Conservation (phyloP, 2,329 filamentous ascomycete species). For the Bisporella sp. region DNA sequence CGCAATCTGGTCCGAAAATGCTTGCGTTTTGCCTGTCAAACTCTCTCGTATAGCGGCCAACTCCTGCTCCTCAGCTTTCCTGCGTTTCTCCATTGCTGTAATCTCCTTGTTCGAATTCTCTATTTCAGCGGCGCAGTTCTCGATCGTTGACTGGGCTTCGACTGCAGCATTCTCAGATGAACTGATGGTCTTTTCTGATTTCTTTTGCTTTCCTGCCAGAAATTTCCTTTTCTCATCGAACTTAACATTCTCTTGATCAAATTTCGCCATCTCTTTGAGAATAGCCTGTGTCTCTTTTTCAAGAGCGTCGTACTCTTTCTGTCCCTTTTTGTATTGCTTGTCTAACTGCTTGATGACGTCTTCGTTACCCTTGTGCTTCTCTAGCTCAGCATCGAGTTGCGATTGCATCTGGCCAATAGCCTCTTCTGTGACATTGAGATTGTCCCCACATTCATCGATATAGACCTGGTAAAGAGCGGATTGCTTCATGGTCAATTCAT, state of each 20-base stretch:
- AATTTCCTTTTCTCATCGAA: slow-evolving; percentile 98
- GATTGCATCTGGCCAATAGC: slow-evolving; percentile 86
- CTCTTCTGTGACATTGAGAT: slow-evolving; percentile 81
- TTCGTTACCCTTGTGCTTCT: slow-evolving; percentile 86
- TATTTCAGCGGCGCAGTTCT: slow-evolving; percentile 73
- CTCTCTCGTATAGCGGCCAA: slow-evolving; percentile 76
- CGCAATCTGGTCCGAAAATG: slow-evolving; percentile 86
- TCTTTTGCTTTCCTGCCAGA: slow-evolving; percentile 82
- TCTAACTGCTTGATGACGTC: slow-evolving; percentile 85
- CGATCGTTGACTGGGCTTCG: slow-evolving; percentile 71
- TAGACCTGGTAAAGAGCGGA: slow-evolving; percentile 90
- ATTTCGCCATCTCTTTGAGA: slow-evolving; percentile 81
- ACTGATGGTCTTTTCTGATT: slow-evolving; percentile 81
- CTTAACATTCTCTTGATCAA: slow-evolving; percentile 95
- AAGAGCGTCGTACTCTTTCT: slow-evolving; percentile 73
- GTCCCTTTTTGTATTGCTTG: slow-evolving; percentile 74
- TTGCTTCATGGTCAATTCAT: slow-evolving; percentile 84
- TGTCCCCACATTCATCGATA: slow-evolving; percentile 81
- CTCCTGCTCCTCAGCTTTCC: slow-evolving; percentile 74
- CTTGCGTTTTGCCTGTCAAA: slow-evolving; percentile 92
- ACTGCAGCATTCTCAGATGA: slow-evolving; percentile 67
- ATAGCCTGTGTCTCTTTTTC: slow-evolving; percentile 76
- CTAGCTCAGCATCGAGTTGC: slow-evolving; percentile 77
- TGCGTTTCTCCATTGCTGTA: slow-evolving; percentile 64
- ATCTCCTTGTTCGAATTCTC: slow-evolving; percentile 71